Percentiles rank a stretch among this genome's conserved stretches.
Evolutionary conservation across 2,329 filamentous ascomycete genomes (phyloP).

Genomic region (Amylocarpus encephaloides): DNA sequence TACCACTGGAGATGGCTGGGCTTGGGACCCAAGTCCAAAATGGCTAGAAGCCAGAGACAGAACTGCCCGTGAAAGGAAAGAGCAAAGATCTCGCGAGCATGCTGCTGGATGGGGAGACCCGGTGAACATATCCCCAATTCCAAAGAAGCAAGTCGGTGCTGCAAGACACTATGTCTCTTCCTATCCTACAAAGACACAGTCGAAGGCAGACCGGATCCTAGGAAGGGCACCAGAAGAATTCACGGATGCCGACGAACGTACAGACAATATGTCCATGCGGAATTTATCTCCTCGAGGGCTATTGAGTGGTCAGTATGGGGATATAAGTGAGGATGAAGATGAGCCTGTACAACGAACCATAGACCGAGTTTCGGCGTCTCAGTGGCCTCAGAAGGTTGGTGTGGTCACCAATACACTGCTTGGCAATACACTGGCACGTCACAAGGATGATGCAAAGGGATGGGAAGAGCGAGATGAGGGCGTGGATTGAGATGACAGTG

Average conservation of each 20-base stretch:
- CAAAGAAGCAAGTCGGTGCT: constrained; percentile 18
- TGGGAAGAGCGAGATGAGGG: constrained; percentile 27
- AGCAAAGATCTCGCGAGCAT: constrained; percentile 57
- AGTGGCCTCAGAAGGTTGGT: constrained; percentile 28
- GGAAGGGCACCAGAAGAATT: constrained; percentile 26
- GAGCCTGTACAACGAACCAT: constrained; percentile 20
- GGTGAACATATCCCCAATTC: constrained; percentile 11
- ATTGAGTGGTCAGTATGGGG: constrained; percentile 16
- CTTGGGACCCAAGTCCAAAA: constrained; percentile 76
- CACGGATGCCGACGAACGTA: constrained; percentile 18
- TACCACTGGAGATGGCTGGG: constrained; percentile 88
- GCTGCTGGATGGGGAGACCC: constrained; percentile 59
- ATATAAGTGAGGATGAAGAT: constrained; percentile 29
- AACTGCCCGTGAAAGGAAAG: constrained; percentile 50
- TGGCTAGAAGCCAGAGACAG: constrained; percentile 69
- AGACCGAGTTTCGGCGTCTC: constrained; percentile 21
- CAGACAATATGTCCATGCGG: constrained; percentile 26
- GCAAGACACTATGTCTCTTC: constrained; percentile 27
- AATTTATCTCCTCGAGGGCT: constrained; percentile 21
- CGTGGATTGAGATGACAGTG: constrained; percentile 20
- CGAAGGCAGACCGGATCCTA: constrained; percentile 33
- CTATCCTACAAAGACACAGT: constrained; percentile 20
- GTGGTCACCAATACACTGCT: constrained; percentile 29
- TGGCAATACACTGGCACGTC: constrained; percentile 28
- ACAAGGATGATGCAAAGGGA: constrained; percentile 26